Conservation (phyloP, 78 protist species). For the Emiliania huxleyi region DNA sequence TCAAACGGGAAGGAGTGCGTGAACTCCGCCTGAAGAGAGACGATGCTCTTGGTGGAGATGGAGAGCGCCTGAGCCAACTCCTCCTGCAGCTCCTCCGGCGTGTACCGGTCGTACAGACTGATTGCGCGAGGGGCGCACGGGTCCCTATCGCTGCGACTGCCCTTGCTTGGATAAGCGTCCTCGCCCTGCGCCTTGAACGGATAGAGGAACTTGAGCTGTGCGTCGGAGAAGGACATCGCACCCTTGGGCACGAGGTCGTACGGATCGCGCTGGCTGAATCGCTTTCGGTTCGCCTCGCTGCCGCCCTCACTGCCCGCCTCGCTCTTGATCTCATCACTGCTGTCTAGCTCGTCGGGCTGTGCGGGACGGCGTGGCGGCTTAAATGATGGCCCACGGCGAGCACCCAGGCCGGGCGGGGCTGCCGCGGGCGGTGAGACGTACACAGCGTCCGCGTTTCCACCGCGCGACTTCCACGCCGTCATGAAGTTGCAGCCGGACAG, state of each 20-base stretch:
- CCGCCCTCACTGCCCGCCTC: too few relatives aligned
- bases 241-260: not conserved
- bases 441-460: not conserved
- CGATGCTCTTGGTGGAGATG: not conserved
- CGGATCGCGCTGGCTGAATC: too few relatives aligned
- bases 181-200: not conserved
- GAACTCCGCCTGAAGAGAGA: not conserved
- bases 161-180: too few relatives aligned
- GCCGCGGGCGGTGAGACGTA: not conserved
- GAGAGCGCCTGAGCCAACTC: not conserved
- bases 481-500: not conserved
- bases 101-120: too few relatives aligned
- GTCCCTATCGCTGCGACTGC: too few relatives aligned
- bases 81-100: not conserved
- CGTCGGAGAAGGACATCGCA: not conserved
- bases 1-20: not conserved
- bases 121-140: too few relatives aligned
- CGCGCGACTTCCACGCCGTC: not conserved
- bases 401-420: too few relatives aligned
- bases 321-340: too few relatives aligned
- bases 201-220: not conserved
- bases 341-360: too few relatives aligned
- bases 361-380: too few relatives aligned
- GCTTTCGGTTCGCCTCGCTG: too few relatives aligned
- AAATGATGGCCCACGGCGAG: too few relatives aligned